phyloP scores from a whole-genome alignment of 768 basidiomycete genomes.

The Boletus tomentosulus region DNA sequence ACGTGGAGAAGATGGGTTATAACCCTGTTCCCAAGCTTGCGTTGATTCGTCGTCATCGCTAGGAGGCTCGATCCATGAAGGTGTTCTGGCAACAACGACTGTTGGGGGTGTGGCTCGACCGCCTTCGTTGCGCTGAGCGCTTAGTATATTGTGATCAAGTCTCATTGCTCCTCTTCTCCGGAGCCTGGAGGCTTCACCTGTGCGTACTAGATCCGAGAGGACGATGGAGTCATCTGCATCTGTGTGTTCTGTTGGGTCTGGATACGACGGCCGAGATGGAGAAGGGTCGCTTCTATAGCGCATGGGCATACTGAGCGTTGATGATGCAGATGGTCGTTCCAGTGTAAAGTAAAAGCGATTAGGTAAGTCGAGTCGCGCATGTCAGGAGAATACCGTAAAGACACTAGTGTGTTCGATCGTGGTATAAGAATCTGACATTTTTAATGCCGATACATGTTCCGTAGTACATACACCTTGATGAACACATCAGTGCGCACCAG shows the following conservation, averaged over 20 bases:
- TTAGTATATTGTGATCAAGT: slow-evolving; percentile 42
- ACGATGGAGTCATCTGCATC: slow-evolving; percentile 68
- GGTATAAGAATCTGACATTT: too few species aligned
- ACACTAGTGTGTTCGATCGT: too few species aligned
- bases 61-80: slow-evolving; percentile 33
- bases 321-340: slow-evolving; percentile 22
- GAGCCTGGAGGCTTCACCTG: slow-evolving; percentile 68
- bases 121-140: slow-evolving; percentile 26
- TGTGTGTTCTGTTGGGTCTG: slow-evolving; percentile 29
- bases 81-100: slow-evolving; percentile 25
- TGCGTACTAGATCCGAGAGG: slow-evolving; percentile 68
- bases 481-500: too few species aligned
- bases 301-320: slow-evolving; percentile 27
- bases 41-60: slow-evolving; percentile 33
- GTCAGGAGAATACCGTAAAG: too few species aligned
- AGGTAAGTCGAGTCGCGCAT: slow-evolving; percentile 6
- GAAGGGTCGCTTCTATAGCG: slow-evolving; percentile 23
- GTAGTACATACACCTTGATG: too few species aligned
- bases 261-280: slow-evolving; percentile 4
- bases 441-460: too few species aligned
- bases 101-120: slow-evolving; percentile 24
- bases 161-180: slow-evolving; percentile 72
- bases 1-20: slow-evolving; percentile 27
- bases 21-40: slow-evolving; percentile 32
- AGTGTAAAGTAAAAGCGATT: slow-evolving; percentile 8